phyloP scores from a whole-genome alignment of 1,284 basidiomycete genomes.

The Microbotryum saponariae region DNA sequence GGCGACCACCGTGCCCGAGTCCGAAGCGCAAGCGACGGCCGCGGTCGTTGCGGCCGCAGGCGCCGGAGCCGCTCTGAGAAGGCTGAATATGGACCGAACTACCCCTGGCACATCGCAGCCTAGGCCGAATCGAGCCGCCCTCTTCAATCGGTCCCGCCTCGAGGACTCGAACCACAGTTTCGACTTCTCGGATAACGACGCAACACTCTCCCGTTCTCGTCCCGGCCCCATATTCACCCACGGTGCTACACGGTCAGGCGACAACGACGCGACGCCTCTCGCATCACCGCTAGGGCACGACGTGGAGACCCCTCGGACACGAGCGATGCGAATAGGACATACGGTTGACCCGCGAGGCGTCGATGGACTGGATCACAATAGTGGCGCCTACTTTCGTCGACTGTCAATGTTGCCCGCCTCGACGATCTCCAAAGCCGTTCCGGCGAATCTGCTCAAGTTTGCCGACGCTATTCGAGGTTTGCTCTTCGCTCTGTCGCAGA shows the following conservation, averaged over 20 bases:
- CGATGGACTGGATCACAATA: conserved; percentile 68
- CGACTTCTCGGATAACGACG: no score
- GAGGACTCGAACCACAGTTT: no score
- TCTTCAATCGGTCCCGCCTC: neutral
- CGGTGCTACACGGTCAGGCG: conserved; percentile 46
- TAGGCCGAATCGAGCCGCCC: neutral
- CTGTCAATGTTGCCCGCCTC: conserved; percentile 64
- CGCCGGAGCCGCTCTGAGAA: no score
- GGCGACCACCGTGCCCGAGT: conserved; percentile 1
- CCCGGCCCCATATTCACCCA: neutral
- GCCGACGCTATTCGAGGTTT: conserved; percentile 85
- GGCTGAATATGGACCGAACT: no score
- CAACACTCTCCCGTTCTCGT: no score
- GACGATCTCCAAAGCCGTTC: conserved; percentile 61
- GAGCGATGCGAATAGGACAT: no score
- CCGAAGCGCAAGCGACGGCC: neutral
- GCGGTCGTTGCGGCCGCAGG: neutral
- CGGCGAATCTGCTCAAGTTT: conserved; percentile 62
- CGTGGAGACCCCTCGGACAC: no score
- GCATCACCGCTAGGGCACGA: no score
- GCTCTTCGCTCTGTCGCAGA: conserved; percentile 84
- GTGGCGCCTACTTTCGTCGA: conserved; percentile 76
- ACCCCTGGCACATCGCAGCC: neutral
- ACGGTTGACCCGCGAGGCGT: conserved; percentile 37
- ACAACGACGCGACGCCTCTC: conserved; percentile 37